These are phyloP conservation scores for Fistulina hepatica DNA, from an alignment of 1,284 basidiomycete species.

Conservation along the genomic window DNA sequence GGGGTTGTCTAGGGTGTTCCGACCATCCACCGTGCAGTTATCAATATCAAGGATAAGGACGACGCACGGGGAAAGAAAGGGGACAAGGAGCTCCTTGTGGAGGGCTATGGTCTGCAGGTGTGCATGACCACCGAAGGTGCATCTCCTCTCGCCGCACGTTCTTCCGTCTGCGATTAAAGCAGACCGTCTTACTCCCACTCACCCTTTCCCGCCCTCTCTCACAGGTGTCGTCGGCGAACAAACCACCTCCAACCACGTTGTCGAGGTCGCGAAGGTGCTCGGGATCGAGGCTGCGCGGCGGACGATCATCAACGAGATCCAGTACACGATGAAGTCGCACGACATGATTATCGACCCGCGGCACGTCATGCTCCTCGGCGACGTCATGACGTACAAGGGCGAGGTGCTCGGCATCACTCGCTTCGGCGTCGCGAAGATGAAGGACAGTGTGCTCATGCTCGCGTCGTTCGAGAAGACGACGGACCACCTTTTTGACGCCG, in stretches of 20 bases:
- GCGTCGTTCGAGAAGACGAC: conserved; percentile 99
- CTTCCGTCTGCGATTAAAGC: neutral
- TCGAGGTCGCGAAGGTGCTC: conserved; percentile 89
- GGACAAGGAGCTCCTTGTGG: conserved; percentile 82
- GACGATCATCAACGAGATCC: conserved; percentile 96
- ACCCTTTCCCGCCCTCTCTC: conserved; percentile 2
- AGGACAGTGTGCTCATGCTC: conserved; percentile 98
- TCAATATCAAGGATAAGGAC: conserved; percentile 83
- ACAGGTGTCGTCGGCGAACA: conserved; percentile 84
- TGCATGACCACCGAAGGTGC: conserved; percentile 96
- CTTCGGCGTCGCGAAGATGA: conserved; percentile 99
- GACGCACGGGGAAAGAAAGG: conserved; percentile 67
- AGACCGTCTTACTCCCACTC: neutral
- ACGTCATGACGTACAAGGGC: conserved; percentile 99
- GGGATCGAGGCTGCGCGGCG: conserved; percentile 95
- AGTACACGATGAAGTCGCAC: conserved; percentile 95
- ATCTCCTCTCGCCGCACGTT: conserved; percentile 12
- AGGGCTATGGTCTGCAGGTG: conserved; percentile 95
- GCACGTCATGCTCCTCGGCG: conserved; percentile 96
- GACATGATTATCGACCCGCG: conserved; percentile 99
- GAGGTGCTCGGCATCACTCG: conserved; percentile 98
- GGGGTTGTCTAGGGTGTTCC: conserved; percentile 55
- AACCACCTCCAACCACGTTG: conserved; percentile 95
- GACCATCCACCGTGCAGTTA: conserved; percentile 81
- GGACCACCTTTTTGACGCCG: conserved; percentile 97